These are phyloP conservation scores for Phytophthora rubi DNA, from an alignment of 352 stramenopile species.

Conservation along the genomic window DNA sequence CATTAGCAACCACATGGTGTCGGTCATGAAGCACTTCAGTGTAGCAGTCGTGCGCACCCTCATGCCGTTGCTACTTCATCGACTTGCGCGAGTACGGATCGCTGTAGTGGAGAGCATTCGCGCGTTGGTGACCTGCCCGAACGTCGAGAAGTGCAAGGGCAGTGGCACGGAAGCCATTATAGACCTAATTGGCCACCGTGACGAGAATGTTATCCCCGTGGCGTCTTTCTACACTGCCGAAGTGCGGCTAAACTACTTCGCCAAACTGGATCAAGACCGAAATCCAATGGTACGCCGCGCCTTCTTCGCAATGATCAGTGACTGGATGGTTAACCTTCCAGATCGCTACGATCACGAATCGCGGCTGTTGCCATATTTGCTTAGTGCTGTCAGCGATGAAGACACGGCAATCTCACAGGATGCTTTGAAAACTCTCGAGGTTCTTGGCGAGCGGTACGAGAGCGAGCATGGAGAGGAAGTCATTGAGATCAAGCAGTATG, in stretches of 20 bases:
- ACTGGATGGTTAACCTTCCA: slow-evolving; percentile 92
- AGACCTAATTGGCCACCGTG: slow-evolving; percentile 94
- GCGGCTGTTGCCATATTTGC: slow-evolving; percentile 94
- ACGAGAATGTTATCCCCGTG: slow-evolving; percentile 96
- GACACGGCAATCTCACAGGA: slow-evolving; percentile 42
- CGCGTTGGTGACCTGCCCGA: slow-evolving; percentile 82
- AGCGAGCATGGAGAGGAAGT: slow-evolving; percentile 83
- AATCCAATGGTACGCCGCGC: slow-evolving; percentile 80
- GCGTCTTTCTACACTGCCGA: slow-evolving; percentile 93
- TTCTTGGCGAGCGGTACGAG: slow-evolving; percentile 66
- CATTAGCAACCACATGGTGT: slow-evolving; percentile 79
- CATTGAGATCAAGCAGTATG: slow-evolving; percentile 95
- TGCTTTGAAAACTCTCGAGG: slow-evolving; percentile 82
- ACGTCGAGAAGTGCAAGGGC: slow-evolving; percentile 92
- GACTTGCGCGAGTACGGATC: slow-evolving; percentile 90
- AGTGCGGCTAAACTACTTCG: slow-evolving; percentile 94
- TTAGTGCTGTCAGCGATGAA: slow-evolving; percentile 89
- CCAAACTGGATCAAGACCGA: slow-evolving; percentile 89
- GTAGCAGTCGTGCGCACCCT: slow-evolving; percentile 85
- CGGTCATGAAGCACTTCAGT: slow-evolving; percentile 95
- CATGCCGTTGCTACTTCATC: slow-evolving; percentile 88
- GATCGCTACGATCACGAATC: slow-evolving; percentile 96
- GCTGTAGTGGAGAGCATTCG: slow-evolving; percentile 86
- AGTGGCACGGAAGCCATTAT: slow-evolving; percentile 95
- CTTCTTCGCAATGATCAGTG: slow-evolving; percentile 89